phyloP scores from a whole-genome alignment of 2,329 filamentous ascomycete species.

The Ascochyta pisi region DNA sequence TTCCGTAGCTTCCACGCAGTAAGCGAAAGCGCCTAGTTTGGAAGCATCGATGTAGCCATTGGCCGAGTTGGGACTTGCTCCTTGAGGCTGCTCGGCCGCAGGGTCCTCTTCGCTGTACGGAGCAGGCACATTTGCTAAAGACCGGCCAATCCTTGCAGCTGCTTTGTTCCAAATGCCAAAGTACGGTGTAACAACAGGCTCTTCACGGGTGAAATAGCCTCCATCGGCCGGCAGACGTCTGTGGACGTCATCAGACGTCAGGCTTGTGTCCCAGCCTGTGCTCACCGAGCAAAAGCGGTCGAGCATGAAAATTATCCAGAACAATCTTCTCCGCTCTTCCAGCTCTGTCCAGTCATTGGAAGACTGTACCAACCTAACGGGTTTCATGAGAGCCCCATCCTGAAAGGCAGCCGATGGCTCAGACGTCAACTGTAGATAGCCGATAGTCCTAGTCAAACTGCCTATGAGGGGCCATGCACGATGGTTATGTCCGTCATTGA shows the following conservation, averaged over 20 bases:
- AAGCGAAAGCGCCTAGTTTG: conserved; percentile 45
- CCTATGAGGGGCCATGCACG: conserved; percentile 45
- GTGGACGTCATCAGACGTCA: conserved; percentile 46
- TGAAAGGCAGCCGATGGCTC: conserved; percentile 35
- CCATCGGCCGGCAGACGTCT: conserved; percentile 43
- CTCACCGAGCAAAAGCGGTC: conserved; percentile 43
- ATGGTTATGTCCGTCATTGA: conserved; percentile 38
- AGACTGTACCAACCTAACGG: conserved; percentile 33
- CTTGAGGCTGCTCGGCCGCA: conserved; percentile 29
- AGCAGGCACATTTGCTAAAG: conserved; percentile 41
- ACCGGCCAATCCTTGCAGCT: conserved; percentile 41
- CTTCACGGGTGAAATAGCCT: conserved; percentile 44
- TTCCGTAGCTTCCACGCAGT: conserved; percentile 44
- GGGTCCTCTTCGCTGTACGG: conserved; percentile 46
- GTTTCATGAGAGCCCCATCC: conserved; percentile 39
- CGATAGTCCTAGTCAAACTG: conserved; percentile 44
- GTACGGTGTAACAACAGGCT: conserved; percentile 42
- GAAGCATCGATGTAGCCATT: conserved; percentile 45
- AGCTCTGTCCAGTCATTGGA: conserved; percentile 41
- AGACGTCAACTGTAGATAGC: conserved; percentile 42
- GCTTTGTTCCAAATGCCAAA: conserved; percentile 48
- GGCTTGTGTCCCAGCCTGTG: conserved; percentile 44
- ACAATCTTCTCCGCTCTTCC: conserved; percentile 41
- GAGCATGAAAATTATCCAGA: conserved; percentile 45
- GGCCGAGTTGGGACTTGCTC: conserved; percentile 39